phyloP scores from a whole-genome alignment of 179 eudicot genomes.

The Spinacia oleracea region DNA sequence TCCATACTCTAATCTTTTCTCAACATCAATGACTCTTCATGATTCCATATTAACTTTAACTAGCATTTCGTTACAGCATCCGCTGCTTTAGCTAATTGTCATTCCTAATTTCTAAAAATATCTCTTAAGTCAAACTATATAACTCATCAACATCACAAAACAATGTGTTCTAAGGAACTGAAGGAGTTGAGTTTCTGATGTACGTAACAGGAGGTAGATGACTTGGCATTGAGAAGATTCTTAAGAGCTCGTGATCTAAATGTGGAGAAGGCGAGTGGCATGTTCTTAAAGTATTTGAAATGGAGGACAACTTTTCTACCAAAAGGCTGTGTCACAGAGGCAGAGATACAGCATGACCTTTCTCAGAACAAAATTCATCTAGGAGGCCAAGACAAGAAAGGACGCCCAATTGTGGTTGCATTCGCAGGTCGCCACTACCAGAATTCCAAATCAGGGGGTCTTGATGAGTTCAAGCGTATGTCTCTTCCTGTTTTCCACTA shows the following conservation, averaged over 20 bases:
- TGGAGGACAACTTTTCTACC: slow-evolving; percentile 68
- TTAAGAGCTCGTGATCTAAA: slow-evolving; percentile 74
- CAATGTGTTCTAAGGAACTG: background rate
- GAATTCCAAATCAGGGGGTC: slow-evolving; percentile 44
- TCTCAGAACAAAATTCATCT: slow-evolving; percentile 61
- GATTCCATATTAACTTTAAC: background rate
- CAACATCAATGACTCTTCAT: too few species aligned
- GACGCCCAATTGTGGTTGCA: slow-evolving; percentile 50
- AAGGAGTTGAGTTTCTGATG: background rate
- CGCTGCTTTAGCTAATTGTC: background rate
- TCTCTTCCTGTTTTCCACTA: background rate
- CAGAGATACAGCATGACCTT: slow-evolving; percentile 50
- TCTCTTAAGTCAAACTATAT: background rate
- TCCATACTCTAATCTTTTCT: too few species aligned
- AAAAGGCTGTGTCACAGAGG: slow-evolving; percentile 48
- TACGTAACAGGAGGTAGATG: slow-evolving; percentile 59
- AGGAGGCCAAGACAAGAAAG: slow-evolving; percentile 60
- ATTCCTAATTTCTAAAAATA: background rate
- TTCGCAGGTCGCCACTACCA: slow-evolving; percentile 51
- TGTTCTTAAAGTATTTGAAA: slow-evolving; percentile 57
- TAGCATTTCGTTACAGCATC: background rate
- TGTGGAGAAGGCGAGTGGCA: slow-evolving; percentile 61
- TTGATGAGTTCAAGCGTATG: slow-evolving; percentile 59
- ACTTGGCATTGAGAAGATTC: slow-evolving; percentile 66
- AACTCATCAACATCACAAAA: background rate